These are phyloP conservation scores for Paraphoma sp. DNA, from an alignment of 2,329 filamentous ascomycete species.

Conservation along the genomic window DNA sequence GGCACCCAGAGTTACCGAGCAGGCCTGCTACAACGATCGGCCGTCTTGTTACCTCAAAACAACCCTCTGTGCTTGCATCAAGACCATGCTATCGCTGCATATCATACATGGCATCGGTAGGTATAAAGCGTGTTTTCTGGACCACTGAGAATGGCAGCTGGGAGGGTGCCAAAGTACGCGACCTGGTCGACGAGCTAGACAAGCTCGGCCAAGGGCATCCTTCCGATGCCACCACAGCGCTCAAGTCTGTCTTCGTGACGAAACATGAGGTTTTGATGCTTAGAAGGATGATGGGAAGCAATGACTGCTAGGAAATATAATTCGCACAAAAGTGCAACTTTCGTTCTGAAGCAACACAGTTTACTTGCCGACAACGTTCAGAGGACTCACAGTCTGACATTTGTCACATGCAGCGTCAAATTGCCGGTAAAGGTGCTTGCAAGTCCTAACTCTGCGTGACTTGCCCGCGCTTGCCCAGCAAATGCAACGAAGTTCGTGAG, in stretches of 20 bases:
- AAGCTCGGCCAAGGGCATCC: conserved; percentile 20
- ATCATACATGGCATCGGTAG: conserved; percentile 58
- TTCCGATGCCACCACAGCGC: conserved; percentile 17
- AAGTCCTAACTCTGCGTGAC: too few relatives aligned
- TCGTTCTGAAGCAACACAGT: too few relatives aligned
- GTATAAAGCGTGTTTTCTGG: conserved; percentile 62
- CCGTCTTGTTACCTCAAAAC: conserved; percentile 4
- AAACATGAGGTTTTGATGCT: conserved; percentile 61
- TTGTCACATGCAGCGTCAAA: too few relatives aligned
- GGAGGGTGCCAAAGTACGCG: conserved; percentile 59
- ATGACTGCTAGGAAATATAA: neutral
- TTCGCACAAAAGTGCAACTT: too few relatives aligned
- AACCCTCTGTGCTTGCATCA: conserved; percentile 46
- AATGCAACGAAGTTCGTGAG: too few relatives aligned
- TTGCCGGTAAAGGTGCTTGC: too few relatives aligned
- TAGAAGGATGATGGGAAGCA: conserved; percentile 42
- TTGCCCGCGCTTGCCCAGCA: too few relatives aligned
- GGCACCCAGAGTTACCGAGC: conserved; percentile 11
- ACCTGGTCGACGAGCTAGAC: conserved; percentile 57
- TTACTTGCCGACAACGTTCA: too few relatives aligned
- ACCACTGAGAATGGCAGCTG: conserved; percentile 57
- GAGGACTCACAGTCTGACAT: too few relatives aligned
- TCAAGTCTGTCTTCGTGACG: conserved; percentile 55
- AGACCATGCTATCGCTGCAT: conserved; percentile 62
- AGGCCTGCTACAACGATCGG: neutral